phyloP scores from a whole-genome alignment of 345 rosid species.

The rapeseed (Brassica napus) region DNA sequence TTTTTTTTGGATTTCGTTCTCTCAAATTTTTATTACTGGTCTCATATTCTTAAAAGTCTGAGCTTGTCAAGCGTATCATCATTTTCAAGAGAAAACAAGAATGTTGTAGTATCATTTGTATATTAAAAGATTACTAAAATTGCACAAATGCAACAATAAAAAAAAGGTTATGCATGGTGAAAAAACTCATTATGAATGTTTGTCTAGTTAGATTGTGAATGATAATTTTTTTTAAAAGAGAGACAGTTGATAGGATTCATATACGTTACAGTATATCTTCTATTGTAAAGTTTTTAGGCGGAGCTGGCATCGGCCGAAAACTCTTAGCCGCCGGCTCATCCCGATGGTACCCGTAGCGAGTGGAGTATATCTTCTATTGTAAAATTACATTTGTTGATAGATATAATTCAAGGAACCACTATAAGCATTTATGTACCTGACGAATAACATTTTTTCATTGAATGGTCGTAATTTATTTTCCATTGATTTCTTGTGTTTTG shows the following conservation, averaged over 20 bases:
- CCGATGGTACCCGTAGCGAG: not conserved
- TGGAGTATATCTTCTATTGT: too few relatives aligned
- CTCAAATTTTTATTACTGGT: not conserved
- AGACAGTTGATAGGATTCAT: not conserved
- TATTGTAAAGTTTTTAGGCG: slow-evolving; percentile 23
- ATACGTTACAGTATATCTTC: slow-evolving; percentile 28
- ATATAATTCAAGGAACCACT: too few relatives aligned
- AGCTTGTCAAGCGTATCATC: not conserved
- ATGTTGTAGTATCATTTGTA: not conserved
- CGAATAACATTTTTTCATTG: too few relatives aligned
- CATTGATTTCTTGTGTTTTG: too few relatives aligned
- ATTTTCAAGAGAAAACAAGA: not conserved
- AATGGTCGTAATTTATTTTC: too few relatives aligned
- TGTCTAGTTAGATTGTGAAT: not conserved
- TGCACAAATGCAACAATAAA: not conserved
- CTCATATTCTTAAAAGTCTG: not conserved
- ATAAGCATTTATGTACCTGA: too few relatives aligned
- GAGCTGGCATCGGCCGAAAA: slow-evolving; percentile 25
- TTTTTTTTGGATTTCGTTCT: not conserved
- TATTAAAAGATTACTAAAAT: not conserved
- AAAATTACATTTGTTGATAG: too few relatives aligned
- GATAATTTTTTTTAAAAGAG: not conserved
- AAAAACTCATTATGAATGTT: not conserved
- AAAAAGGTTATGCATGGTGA: not conserved
- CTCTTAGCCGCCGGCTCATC: slow-evolving; percentile 10